Percentiles rank a stretch among this genome's conserved stretches.
These are phyloP conservation scores for Sphenostylis stenocarpa DNA, from an alignment of 306 rosid genomes.

Conservation along the genomic window DNA sequence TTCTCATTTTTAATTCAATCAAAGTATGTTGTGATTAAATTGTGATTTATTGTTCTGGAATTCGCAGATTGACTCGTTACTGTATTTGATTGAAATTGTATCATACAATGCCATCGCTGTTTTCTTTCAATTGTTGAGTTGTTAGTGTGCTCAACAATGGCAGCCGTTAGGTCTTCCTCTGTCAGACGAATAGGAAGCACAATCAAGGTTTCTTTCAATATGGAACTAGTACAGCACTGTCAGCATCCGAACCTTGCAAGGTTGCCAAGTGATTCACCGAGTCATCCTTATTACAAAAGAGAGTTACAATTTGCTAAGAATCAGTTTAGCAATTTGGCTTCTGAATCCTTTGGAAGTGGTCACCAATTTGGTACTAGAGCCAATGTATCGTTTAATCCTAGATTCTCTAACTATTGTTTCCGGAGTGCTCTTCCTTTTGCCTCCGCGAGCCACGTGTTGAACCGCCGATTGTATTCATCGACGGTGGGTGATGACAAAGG, in stretches of 20 bases:
- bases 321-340: conserved; percentile 20
- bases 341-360: conserved; percentile 14
- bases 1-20: neutral
- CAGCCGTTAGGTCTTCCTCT: conserved; percentile 42
- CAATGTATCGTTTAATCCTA: conserved; percentile 30
- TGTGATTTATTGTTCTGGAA: conserved; percentile 29
- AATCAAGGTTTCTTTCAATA: conserved; percentile 28
- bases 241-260: conserved; percentile 31
- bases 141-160: conserved; percentile 48
- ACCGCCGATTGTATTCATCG: conserved; percentile 45
- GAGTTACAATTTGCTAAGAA: conserved; percentile 30
- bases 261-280: conserved; percentile 34
- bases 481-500: conserved; percentile 50
- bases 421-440: conserved; percentile 38
- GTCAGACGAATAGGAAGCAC: conserved; percentile 43
- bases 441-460: conserved; percentile 33
- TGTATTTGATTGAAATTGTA: conserved; percentile 4
- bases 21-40: conserved; percentile 14
- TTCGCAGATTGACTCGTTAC: conserved; percentile 41
- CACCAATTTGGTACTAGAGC: conserved; percentile 28
- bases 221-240: conserved; percentile 28
- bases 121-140: conserved; percentile 28
- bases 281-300: conserved; percentile 16
- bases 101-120: conserved; percentile 24
- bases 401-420: conserved; percentile 28